Percentiles rank a stretch among this genome's conserved stretches.
Conservation (phyloP, 202 grass and related monocot species). For the Zizania palustris region DNA sequence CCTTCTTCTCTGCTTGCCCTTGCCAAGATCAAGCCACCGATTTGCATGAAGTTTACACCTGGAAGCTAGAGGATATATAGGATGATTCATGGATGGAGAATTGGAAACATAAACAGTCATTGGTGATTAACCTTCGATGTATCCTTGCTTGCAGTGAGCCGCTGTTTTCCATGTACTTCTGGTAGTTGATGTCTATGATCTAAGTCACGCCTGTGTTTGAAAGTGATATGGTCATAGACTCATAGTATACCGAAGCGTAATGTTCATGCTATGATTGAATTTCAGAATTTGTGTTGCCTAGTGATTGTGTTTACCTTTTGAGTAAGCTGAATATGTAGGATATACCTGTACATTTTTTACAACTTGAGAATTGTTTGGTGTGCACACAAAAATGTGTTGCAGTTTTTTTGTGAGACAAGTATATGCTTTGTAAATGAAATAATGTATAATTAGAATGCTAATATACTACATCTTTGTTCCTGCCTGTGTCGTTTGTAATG, state of each 20-base stretch:
- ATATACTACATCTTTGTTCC: too few species aligned
- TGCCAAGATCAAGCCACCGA: conserved; percentile 67
- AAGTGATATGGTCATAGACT: not conserved
- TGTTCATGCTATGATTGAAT: not conserved
- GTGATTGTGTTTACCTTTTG: not conserved
- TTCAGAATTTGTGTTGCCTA: too few species aligned
- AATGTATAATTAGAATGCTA: too few species aligned
- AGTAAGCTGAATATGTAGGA: not conserved
- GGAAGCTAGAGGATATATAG: conserved; percentile 28
- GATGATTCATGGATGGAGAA: not conserved
- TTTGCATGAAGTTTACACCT: conserved; percentile 71
- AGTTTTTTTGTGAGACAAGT: too few species aligned
- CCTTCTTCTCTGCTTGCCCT: conserved; percentile 72
- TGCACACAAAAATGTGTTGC: too few species aligned
- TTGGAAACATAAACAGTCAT: not conserved
- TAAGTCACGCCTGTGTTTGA: not conserved
- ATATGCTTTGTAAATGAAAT: too few species aligned
- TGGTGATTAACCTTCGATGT: conserved; percentile 1
- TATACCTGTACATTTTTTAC: not conserved
- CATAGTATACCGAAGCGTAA: not conserved
- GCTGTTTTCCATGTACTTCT: not conserved
- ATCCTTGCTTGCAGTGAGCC: not conserved
- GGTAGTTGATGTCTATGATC: not conserved
- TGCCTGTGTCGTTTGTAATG: too few species aligned
- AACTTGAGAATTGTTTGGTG: not conserved